These are phyloP conservation scores for Physocladia obscura DNA, from an alignment of 192 early-diverging fungal species.

Conservation along the genomic window DNA sequence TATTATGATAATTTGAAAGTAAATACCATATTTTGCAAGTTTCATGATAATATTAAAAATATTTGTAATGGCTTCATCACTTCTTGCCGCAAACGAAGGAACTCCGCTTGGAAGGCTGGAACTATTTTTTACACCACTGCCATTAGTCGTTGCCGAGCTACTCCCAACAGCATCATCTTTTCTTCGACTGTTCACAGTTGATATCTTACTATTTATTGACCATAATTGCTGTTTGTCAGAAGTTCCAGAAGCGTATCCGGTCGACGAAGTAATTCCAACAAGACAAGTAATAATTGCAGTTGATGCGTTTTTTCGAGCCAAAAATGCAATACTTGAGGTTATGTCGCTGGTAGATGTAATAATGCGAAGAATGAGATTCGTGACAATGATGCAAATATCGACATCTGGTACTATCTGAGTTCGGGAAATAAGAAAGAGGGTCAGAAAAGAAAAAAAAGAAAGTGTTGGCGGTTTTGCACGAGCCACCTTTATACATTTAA, in stretches of 20 bases:
- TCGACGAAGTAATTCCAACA: constrained; percentile 10
- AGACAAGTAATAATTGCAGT: constrained; percentile 11
- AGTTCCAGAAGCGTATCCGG: not conserved
- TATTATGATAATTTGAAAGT: not conserved
- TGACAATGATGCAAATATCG: constrained; percentile 42
- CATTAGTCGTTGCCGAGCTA: too few species aligned
- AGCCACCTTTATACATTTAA: constrained; percentile 47
- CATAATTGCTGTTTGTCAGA: too few species aligned
- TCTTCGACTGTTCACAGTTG: not conserved
- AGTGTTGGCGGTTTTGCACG: too few species aligned
- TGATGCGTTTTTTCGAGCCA: constrained; percentile 33
- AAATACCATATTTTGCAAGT: constrained; percentile 41
- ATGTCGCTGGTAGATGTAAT: constrained; percentile 10
- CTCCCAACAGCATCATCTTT: too few species aligned
- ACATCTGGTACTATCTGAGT: constrained; percentile 37
- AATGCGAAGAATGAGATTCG: constrained; percentile 40
- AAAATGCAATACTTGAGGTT: constrained; percentile 31
- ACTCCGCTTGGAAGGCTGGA: constrained; percentile 12
- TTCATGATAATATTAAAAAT: constrained; percentile 37
- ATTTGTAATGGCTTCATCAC: constrained; percentile 43
- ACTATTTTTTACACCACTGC: too few species aligned
- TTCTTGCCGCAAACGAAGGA: constrained; percentile 12
- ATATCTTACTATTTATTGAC: not conserved
- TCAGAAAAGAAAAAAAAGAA: constrained; percentile 13
- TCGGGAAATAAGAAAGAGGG: not conserved